These are phyloP conservation scores for Cladosporium velox DNA, from an alignment of 2,329 filamentous ascomycete genomes.

Conservation along the genomic window DNA sequence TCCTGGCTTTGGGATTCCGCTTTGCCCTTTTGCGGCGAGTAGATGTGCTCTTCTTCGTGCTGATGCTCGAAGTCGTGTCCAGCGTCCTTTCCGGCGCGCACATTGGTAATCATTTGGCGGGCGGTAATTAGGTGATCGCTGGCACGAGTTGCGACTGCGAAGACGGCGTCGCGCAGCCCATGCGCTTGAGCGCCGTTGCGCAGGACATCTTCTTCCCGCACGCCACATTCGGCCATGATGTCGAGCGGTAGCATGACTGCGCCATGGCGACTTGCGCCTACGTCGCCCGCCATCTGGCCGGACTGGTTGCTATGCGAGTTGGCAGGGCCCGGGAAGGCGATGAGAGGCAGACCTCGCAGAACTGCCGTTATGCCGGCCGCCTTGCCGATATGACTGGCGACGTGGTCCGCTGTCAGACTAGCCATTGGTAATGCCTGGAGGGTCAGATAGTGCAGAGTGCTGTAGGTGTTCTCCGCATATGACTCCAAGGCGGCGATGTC, in stretches of 20 bases:
- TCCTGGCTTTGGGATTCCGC: constrained; percentile 50
- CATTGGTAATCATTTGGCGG: constrained; percentile 82
- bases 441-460: constrained; percentile 85
- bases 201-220: constrained; percentile 88
- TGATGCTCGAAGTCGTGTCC: constrained; percentile 90
- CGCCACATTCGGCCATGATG: constrained; percentile 77
- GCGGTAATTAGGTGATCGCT: constrained; percentile 96
- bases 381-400: constrained; percentile 94
- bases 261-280: constrained; percentile 55
- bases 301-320: constrained; percentile 57
- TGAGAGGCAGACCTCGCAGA: constrained; percentile 80
- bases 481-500: constrained; percentile 73
- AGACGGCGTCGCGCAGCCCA: constrained; percentile 85
- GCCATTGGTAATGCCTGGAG: constrained; percentile 76
- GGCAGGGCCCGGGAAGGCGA: constrained; percentile 73
- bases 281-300: constrained; percentile 40
- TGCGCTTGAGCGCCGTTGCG: constrained; percentile 74
- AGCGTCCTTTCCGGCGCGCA: constrained; percentile 71
- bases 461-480: constrained; percentile 94
- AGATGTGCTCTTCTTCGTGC: constrained; percentile 68
- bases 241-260: constrained; percentile 82
- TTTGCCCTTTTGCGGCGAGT: constrained; percentile 38
- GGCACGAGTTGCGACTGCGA: constrained; percentile 86
- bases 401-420: constrained; percentile 83
- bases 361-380: constrained; percentile 85